A percentile compares a stretch with the other conserved stretches of the same genome.
These are phyloP conservation scores for Mortierella sp. DNA, from an alignment of 371 early-diverging fungal genomes.

Conservation along the genomic window DNA sequence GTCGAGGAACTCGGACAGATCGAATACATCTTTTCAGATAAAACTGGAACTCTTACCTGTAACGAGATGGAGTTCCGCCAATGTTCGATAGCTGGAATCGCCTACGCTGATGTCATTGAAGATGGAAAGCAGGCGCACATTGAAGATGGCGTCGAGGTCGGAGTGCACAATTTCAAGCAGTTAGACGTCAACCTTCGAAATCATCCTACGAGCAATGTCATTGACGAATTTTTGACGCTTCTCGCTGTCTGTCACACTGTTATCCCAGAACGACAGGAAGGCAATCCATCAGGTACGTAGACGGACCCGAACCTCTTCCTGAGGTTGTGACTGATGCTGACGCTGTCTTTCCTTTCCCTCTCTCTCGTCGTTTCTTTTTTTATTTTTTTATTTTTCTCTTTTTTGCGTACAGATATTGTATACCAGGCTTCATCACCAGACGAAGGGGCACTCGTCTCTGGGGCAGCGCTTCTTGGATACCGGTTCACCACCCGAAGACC, in stretches of 20 bases:
- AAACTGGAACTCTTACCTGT: conserved; percentile 97
- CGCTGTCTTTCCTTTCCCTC: too few relatives aligned
- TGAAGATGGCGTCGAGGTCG: conserved; percentile 72
- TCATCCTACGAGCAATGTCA: conserved; percentile 72
- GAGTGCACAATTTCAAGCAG: conserved; percentile 77
- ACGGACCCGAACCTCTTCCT: background rate
- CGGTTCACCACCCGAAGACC: conserved; percentile 86
- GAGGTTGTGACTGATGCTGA: too few relatives aligned
- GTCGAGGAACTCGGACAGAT: conserved; percentile 96
- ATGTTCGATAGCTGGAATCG: conserved; percentile 83
- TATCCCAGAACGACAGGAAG: conserved; percentile 86
- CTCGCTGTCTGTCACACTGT: conserved; percentile 97
- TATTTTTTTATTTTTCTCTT: too few relatives aligned
- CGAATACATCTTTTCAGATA: conserved; percentile 90
- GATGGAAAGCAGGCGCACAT: conserved; percentile 76
- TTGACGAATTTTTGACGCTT: conserved; percentile 83
- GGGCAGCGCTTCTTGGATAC: conserved; percentile 76
- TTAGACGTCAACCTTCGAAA: conserved; percentile 72
- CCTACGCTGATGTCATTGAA: conserved; percentile 85
- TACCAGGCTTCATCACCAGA: conserved; percentile 95
- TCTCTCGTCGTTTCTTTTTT: too few relatives aligned
- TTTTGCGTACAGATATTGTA: conserved; percentile 73
- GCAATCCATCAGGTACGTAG: conserved; percentile 61
- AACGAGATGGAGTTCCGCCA: conserved; percentile 97
- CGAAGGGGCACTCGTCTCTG: conserved; percentile 91